Evolutionary conservation across 352 stramenopile species (phyloP).

Genomic region (Phytophthora multivora): DNA sequence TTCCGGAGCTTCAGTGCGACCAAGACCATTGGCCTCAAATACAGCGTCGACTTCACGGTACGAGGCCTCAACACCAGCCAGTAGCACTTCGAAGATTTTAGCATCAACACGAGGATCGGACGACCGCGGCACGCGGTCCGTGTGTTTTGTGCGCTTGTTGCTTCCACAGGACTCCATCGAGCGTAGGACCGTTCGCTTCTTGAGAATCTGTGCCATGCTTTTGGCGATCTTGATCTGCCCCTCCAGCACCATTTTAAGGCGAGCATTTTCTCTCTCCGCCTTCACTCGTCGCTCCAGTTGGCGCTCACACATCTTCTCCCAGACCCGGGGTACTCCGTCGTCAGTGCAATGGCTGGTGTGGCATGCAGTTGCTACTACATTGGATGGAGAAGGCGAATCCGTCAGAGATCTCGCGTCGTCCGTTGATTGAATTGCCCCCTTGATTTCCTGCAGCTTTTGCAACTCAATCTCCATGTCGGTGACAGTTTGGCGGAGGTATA

Average conservation of each 20-base stretch:
- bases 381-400: neutral
- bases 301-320: constrained; percentile 36
- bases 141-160: constrained; percentile 38
- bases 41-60: constrained; percentile 38
- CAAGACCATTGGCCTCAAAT: constrained; percentile 41
- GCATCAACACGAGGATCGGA: constrained; percentile 20
- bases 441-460: constrained; percentile 30
- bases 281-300: constrained; percentile 37
- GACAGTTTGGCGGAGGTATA: constrained; percentile 50
- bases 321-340: constrained; percentile 28
- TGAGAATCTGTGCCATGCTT: constrained; percentile 42
- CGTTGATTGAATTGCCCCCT: neutral
- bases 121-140: constrained; percentile 23
- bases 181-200: constrained; percentile 36
- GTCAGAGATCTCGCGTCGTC: neutral
- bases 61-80: constrained; percentile 32
- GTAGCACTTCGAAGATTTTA: constrained; percentile 33
- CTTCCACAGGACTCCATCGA: constrained; percentile 30
- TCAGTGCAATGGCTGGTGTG: neutral
- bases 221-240: constrained; percentile 47
- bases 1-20: constrained; percentile 21
- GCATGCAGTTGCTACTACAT: neutral
- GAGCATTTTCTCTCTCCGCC: constrained; percentile 40
- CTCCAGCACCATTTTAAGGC: constrained; percentile 40
- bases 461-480: constrained; percentile 45